phyloP scores from a whole-genome alignment of 306 rosid species.

The Prunus mira region DNA sequence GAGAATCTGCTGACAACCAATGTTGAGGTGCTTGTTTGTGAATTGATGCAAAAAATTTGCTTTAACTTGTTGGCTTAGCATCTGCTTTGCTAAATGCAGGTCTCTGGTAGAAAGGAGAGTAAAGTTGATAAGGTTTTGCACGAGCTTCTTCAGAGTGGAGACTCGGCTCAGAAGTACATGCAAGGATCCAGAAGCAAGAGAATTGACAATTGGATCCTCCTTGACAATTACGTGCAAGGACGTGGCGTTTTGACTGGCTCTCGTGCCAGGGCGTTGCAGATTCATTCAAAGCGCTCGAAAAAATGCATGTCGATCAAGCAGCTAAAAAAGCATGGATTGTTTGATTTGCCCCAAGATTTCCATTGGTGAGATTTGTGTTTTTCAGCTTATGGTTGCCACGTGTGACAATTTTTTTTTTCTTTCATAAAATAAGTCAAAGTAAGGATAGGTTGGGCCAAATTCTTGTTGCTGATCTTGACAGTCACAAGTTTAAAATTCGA shows the following conservation, averaged over 20 bases:
- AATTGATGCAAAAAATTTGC: background rate
- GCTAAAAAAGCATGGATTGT: no score
- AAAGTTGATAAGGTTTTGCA: slow-evolving; percentile 51
- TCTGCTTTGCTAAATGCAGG: slow-evolving; percentile 40
- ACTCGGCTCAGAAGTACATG: slow-evolving; percentile 62
- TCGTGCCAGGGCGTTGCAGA: slow-evolving; percentile 48
- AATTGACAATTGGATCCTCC: slow-evolving; percentile 69
- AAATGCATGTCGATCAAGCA: slow-evolving; percentile 12
- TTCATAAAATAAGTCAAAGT: background rate
- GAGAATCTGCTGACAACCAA: slow-evolving; percentile 51
- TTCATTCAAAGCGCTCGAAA: slow-evolving; percentile 75
- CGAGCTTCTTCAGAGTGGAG: slow-evolving; percentile 64
- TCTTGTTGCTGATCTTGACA: background rate
- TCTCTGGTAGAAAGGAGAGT: slow-evolving; percentile 43
- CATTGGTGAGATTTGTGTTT: slow-evolving; percentile 47
- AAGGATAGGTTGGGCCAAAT: background rate
- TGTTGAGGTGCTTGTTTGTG: slow-evolving; percentile 35
- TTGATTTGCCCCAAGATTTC: slow-evolving; percentile 39
- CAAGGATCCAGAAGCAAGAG: slow-evolving; percentile 65
- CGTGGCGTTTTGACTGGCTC: slow-evolving; percentile 36
- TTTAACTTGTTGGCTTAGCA: background rate
- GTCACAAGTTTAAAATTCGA: background rate
- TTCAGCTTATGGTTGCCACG: slow-evolving; percentile 7
- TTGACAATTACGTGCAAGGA: slow-evolving; percentile 63
- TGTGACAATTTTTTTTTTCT: background rate